Evolutionary conservation across 169 alveolate genomes (phyloP), one percentile per base, ranked within the genome.

Genomic region (Neospora caninum): DNA sequence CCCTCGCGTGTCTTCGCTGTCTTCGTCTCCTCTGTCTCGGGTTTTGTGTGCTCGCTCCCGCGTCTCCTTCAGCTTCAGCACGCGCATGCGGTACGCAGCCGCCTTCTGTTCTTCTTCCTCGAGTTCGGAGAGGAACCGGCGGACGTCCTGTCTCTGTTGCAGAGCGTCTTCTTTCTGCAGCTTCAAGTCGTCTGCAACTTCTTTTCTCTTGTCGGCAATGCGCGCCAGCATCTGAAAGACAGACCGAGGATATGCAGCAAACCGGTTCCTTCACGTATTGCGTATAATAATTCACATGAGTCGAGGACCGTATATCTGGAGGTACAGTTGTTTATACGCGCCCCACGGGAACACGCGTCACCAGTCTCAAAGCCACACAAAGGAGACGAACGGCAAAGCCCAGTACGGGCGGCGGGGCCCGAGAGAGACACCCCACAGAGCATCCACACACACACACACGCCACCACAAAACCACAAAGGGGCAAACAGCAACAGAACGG

Each of bases 141-240:
- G 13, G 38, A 82, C 31, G 67, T 82, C 89, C 6, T 43, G 38
- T 13, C 89, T 41, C 41, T 82, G 89, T 41, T 42, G 89, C 4
- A 82, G 69, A 10, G 22, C 18, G 38, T 36, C 64, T 18, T 38
- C 89, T 82, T 82, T 82, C 89, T 36, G 58, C 64, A 16, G 67
- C 89, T 25, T 64, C 53, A 82, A 49, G 25, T 82, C 89, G 67
- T 82, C 89, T 9, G 89, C 89, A 38, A 82, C 67, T 38, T 82
- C 89, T 18, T 67, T 22, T 7, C 89, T 64, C 34, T 42, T 38
- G 36, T 82, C 89, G 25, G n/a, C 89, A 18, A 42, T 31, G 39
- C 89, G 53, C 67, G 38, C 41, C 41, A 82, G 53, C 36, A 82
- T 9, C 89, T 82, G 89, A 20, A 22, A 41, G 6, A 43, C 9